Conservation (phyloP, 2,329 filamentous ascomycete genomes). For the Xylariaceae sp. region DNA sequence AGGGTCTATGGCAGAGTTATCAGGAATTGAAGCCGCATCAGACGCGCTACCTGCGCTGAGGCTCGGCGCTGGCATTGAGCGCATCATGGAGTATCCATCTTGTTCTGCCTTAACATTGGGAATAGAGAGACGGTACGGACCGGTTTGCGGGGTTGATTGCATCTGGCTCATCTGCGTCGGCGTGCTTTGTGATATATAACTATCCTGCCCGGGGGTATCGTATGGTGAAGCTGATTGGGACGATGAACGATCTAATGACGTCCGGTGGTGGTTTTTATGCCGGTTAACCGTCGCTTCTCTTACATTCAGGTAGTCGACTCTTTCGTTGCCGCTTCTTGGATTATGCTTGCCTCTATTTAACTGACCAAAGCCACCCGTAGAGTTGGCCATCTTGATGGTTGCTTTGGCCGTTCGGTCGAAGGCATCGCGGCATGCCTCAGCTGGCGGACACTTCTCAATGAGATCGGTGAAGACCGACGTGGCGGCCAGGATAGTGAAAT, state of each 20-base stretch:
- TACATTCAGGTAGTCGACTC: constrained; percentile 35
- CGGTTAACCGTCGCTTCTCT: constrained; percentile 38
- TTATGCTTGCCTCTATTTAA: constrained; percentile 35
- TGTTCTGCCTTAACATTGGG: constrained; percentile 42
- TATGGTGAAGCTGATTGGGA: constrained; percentile 28
- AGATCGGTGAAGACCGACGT: constrained; percentile 91
- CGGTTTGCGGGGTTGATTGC: constrained; percentile 25
- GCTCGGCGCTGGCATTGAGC: constrained; percentile 44
- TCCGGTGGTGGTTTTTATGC: constrained; percentile 26
- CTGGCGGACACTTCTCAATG: constrained; percentile 92
- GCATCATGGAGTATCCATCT: constrained; percentile 43
- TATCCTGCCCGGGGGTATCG: constrained; percentile 27
- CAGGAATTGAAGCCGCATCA: constrained; percentile 39
- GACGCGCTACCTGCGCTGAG: constrained; percentile 44
- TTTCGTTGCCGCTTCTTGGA: constrained; percentile 30
- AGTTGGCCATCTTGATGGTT: constrained; percentile 92
- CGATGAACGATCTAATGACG: constrained; percentile 27
- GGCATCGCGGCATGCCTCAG: constrained; percentile 90
- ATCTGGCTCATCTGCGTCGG: constrained; percentile 29
- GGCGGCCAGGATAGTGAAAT: constrained; percentile 91
- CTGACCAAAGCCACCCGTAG: constrained; percentile 77
- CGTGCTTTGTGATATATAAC: constrained; percentile 28
- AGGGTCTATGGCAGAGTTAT: constrained; percentile 46
- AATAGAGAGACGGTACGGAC: constrained; percentile 35
- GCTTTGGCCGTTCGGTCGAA: constrained; percentile 95